Evolutionary conservation across 139 green algal genomes (phyloP).

Genomic region (Pedinophyceae sp.): DNA sequence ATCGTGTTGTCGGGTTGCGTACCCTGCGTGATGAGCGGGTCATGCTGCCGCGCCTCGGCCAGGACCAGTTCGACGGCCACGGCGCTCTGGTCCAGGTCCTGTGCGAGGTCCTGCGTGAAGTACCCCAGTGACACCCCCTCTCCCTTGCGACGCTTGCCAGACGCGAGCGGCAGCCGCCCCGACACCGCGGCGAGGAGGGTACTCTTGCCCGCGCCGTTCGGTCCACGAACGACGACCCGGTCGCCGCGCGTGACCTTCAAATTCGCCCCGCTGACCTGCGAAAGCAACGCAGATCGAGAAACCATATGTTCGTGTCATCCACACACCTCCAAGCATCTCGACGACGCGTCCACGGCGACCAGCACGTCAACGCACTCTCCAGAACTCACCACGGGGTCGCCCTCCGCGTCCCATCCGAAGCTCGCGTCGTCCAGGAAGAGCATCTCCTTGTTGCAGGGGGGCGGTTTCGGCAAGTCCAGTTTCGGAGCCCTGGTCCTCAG

Average conservation of each 20-base stretch:
- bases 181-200: constrained; percentile 26
- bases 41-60: constrained; percentile 22
- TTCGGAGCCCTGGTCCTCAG: neutral
- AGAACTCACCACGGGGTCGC: constrained; percentile 7
- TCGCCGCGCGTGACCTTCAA: constrained; percentile 24
- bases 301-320: no score
- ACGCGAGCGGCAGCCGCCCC: constrained; percentile 23
- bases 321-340: no score
- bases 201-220: constrained; percentile 45
- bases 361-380: neutral
- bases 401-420: constrained; percentile 36
- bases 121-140: constrained; percentile 35
- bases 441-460: constrained; percentile 34
- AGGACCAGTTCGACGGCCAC: constrained; percentile 39
- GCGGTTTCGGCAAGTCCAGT: constrained; percentile 34
- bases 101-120: constrained; percentile 60
- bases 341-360: constrained; percentile 6
- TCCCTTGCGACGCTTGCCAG: constrained; percentile 22
- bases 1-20: constrained; percentile 1
- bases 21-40: constrained; percentile 33
- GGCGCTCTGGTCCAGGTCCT: constrained; percentile 23
- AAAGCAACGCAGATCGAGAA: neutral
- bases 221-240: constrained; percentile 44
- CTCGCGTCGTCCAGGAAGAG: constrained; percentile 24
- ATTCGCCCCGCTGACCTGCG: constrained; percentile 25